These are phyloP conservation scores for Kluyveromyces nonfermentans DNA, from an alignment of 805 yeast genomes.

Conservation along the genomic window DNA sequence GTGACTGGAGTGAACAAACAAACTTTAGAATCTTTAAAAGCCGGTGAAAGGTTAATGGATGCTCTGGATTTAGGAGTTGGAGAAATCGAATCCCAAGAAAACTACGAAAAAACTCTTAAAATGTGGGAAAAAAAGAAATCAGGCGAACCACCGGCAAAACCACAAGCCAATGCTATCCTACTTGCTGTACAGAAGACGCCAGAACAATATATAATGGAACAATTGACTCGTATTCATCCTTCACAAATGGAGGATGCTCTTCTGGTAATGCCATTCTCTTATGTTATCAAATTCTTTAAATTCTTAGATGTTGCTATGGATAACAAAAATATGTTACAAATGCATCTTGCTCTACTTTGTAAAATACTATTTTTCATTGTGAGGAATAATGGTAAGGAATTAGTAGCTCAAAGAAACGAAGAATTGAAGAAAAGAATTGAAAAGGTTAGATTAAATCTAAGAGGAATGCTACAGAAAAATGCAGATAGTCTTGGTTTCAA, in stretches of 20 bases:
- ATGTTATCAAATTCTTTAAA: conserved; percentile 57
- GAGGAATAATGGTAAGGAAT: conserved; percentile 66
- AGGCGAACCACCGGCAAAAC: conserved; percentile 45
- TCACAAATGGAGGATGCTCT: conserved; percentile 90
- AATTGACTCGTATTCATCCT: conserved; percentile 59
- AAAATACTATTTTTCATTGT: conserved; percentile 69
- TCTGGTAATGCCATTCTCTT: conserved; percentile 82
- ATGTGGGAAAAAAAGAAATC: conserved; percentile 34
- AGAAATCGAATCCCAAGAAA: conserved; percentile 51
- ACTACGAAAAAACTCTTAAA: conserved; percentile 37
- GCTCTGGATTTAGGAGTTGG: conserved; percentile 76
- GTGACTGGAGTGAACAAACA: conserved; percentile 65
- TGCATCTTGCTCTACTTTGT: conserved; percentile 56
- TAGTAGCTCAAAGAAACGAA: conserved; percentile 60
- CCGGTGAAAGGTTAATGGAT: conserved; percentile 88
- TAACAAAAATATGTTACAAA: conserved; percentile 36
- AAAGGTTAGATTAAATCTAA: conserved; percentile 51
- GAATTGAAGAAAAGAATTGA: conserved; percentile 54
- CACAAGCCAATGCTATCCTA: conserved; percentile 62
- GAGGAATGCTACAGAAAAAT: conserved; percentile 43
- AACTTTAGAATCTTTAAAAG: conserved; percentile 83
- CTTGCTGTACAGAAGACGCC: conserved; percentile 64
- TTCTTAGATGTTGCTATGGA: conserved; percentile 72
- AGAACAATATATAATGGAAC: conserved; percentile 68
- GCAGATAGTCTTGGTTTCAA: conserved; percentile 69